These are phyloP conservation scores for Limonium bicolor DNA, from an alignment of 148 eudicot genomes.

Conservation along the genomic window DNA sequence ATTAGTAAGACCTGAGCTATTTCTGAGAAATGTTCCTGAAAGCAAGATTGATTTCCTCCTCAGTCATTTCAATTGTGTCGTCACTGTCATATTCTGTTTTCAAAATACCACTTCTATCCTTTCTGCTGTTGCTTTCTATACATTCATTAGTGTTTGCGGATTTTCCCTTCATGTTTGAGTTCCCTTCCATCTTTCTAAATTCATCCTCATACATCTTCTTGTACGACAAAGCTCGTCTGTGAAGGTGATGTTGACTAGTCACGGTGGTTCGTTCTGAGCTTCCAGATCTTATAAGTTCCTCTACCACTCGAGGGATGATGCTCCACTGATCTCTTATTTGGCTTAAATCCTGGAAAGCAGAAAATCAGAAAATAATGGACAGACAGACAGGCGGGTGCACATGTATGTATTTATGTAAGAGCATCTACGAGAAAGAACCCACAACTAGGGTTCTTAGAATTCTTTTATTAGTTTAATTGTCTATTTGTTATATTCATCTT, in stretches of 20 bases:
- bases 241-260: slow-evolving; percentile 27
- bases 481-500: too few relatives aligned
- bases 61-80: slow-evolving; percentile 87
- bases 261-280: slow-evolving; percentile 8
- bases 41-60: slow-evolving; percentile 78
- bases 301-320: slow-evolving; percentile 57
- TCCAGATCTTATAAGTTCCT: slow-evolving; percentile 51
- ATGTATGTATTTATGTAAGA: too few relatives aligned
- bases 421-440: too few relatives aligned
- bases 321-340: slow-evolving; percentile 66
- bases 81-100: slow-evolving; percentile 62
- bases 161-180: slow-evolving; percentile 9
- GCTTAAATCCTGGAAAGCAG: too few relatives aligned
- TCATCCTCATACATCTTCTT: slow-evolving; percentile 60
- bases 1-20: not conserved
- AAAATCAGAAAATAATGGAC: too few relatives aligned
- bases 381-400: too few relatives aligned
- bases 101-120: slow-evolving; percentile 15
- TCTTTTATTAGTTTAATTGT: too few relatives aligned
- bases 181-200: slow-evolving; percentile 13
- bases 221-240: slow-evolving; percentile 42
- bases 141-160: slow-evolving; percentile 14
- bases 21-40: slow-evolving; percentile 29
- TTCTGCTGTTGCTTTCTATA: slow-evolving; percentile 2
- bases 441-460: too few relatives aligned